Evolutionary conservation across 176 grass and related monocot genomes (phyloP).

Genomic region (Themeda triandra): DNA sequence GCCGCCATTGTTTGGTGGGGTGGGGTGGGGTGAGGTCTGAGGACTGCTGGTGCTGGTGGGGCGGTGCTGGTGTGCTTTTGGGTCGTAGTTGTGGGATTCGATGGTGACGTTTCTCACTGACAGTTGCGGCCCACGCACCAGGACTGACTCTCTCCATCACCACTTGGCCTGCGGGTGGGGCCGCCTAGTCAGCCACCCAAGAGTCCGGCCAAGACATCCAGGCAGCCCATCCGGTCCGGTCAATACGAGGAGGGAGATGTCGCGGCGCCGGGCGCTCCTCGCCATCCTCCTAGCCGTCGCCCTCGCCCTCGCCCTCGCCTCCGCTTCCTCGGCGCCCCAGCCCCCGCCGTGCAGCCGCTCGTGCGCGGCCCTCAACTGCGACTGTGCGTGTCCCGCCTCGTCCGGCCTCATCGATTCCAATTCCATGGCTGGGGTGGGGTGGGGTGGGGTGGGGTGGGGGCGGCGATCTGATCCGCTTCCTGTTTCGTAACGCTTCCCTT

Average conservation of each 20-base stretch:
- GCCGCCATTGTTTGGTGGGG: neutral
- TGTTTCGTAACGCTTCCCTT: neutral
- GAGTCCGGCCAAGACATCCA: neutral
- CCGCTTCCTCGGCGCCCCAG: neutral
- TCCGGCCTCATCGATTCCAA: neutral
- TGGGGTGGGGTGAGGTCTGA: neutral
- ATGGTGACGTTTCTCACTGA: neutral
- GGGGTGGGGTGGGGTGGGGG: no score
- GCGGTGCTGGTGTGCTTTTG: neutral
- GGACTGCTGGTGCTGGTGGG: neutral
- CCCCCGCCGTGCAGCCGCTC: slow-evolving; percentile 65
- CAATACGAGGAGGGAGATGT: neutral
- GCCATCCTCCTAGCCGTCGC: neutral
- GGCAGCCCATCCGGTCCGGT: neutral
- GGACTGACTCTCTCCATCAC: neutral
- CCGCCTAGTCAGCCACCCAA: no score
- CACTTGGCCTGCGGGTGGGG: no score
- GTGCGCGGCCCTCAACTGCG: slow-evolving; percentile 74
- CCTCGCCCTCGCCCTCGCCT: slow-evolving; percentile 11
- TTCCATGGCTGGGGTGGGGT: no score
- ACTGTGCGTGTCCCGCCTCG: slow-evolving; percentile 35
- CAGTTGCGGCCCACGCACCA: neutral
- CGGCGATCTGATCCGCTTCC: neutral
- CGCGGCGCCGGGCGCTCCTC: neutral
- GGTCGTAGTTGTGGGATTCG: neutral